Base-by-base conservation (phyloP, 2,329 filamentous ascomycete species). In the Epichloe typhina region DNA sequence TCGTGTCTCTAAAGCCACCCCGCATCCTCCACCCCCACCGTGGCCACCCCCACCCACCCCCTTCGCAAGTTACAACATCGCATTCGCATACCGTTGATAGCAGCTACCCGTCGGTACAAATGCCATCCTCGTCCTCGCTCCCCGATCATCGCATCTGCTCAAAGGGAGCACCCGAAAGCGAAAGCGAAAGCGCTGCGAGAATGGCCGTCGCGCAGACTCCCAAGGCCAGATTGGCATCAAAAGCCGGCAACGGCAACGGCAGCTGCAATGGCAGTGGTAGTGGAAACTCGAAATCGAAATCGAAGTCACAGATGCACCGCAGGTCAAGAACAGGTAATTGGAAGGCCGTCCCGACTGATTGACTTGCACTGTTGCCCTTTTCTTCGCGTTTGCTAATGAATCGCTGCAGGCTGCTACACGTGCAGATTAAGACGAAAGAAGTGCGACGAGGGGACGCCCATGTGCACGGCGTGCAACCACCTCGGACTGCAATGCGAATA, bases 401-500 rank as follows among this genome's bases (percentile, higher is more conserved):
- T 9, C 23, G 15, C 15, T 35, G 55, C 46, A 81, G 82, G 78
- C 56, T 85, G 80, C 75, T 84, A 83, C 65, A 84, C 80, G 50
- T 84, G 80, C 72, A 73, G 80, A 66, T 66, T 84, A 60, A 71
- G 80, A 63, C 73, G 80, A 57, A 84, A 84, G 70, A 84, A 84
- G 73, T 84, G 80, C 69, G 80, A 84, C 61, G 80, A 84, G 66
- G 79, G 77, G 55, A 70, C 73, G 38, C 78, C 79, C 49, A 70
- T 73, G 61, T 84, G 80, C 72, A 76, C 77, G 15, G 80, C 80
- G 54, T 84, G 80, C 75, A 82, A 79, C 59, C 76, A 82, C 63
- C 83, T 98, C 51, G 86, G 86, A 50, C 77, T 98, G 52, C 76
- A 78, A 62, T 98, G 93, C 73, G 89, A 97, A 74, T 98, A 97